These are phyloP conservation scores for Alternaria consortialis DNA, from an alignment of 2,329 filamentous ascomycete species.

Conservation along the genomic window DNA sequence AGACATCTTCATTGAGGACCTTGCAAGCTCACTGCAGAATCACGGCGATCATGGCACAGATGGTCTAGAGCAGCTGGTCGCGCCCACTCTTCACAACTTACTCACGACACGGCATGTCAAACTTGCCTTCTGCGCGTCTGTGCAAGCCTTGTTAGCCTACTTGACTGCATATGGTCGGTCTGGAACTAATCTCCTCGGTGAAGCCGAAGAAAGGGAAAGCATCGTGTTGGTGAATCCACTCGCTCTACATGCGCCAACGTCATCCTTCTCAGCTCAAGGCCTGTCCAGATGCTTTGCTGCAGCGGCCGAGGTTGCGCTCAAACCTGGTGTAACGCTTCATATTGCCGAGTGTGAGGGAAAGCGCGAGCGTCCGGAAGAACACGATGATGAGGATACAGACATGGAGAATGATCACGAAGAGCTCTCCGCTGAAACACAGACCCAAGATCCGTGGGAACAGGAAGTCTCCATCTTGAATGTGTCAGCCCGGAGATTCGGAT, in stretches of 20 bases:
- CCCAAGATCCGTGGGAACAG: constrained; percentile 55
- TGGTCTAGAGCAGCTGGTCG: constrained; percentile 57
- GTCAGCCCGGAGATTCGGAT: constrained; percentile 53
- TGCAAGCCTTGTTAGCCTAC: constrained; percentile 80
- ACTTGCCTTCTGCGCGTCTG: constrained; percentile 76
- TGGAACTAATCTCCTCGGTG: constrained; percentile 15
- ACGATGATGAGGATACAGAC: constrained; percentile 63
- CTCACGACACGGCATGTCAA: constrained; percentile 74
- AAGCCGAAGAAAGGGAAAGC: constrained; percentile 25
- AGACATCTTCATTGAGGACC: constrained; percentile 69
- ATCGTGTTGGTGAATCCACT: constrained; percentile 74
- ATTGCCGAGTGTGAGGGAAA: constrained; percentile 52
- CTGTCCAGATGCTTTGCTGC: constrained; percentile 69
- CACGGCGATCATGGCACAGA: constrained; percentile 17
- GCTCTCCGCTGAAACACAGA: neutral
- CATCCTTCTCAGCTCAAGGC: constrained; percentile 80
- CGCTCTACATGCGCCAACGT: constrained; percentile 70
- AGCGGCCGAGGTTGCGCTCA: constrained; percentile 67
- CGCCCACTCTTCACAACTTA: constrained; percentile 73
- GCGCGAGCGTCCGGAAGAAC: constrained; percentile 54
- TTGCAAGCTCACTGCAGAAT: constrained; percentile 60
- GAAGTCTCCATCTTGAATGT: constrained; percentile 59
- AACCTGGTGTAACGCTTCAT: constrained; percentile 47
- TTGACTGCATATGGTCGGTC: constrained; percentile 61
- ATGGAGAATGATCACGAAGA: constrained; percentile 33